Conservation (phyloP, 345 rosid genomes). For the Kernera saxatilis region DNA sequence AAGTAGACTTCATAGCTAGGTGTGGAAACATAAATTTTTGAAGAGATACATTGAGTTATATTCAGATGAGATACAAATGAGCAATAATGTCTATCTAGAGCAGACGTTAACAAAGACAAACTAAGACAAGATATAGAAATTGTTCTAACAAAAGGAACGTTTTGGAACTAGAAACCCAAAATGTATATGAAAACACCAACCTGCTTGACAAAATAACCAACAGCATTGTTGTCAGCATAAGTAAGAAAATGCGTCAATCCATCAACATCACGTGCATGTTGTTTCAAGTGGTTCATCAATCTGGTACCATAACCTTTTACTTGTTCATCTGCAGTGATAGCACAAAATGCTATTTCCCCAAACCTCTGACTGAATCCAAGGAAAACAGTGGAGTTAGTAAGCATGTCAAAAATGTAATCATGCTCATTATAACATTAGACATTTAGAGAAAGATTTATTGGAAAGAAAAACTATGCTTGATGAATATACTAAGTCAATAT, state of each 20-base stretch:
- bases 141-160: background rate
- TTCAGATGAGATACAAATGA: background rate
- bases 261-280: conserved; percentile 94
- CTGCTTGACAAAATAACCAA: conserved; percentile 98
- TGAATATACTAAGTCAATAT: background rate
- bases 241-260: conserved; percentile 97
- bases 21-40: background rate
- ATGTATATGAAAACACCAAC: conserved; percentile 32
- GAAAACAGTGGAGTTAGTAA: conserved; percentile 21
- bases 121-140: background rate
- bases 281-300: conserved; percentile 98
- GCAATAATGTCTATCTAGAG: background rate
- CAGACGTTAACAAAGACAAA: background rate
- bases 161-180: background rate
- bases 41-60: background rate
- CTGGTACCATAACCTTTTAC: conserved; percentile 99
- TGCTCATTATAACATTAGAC: background rate
- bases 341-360: conserved; percentile 99
- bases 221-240: conserved; percentile 97
- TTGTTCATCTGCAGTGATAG: conserved; percentile 99
- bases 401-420: background rate
- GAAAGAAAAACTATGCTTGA: background rate
- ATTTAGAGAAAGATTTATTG: background rate
- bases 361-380: conserved; percentile 70
- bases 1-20: background rate